Evolutionary conservation across 169 alveolate species (phyloP).

Genomic region (Eimeria maxima): DNA sequence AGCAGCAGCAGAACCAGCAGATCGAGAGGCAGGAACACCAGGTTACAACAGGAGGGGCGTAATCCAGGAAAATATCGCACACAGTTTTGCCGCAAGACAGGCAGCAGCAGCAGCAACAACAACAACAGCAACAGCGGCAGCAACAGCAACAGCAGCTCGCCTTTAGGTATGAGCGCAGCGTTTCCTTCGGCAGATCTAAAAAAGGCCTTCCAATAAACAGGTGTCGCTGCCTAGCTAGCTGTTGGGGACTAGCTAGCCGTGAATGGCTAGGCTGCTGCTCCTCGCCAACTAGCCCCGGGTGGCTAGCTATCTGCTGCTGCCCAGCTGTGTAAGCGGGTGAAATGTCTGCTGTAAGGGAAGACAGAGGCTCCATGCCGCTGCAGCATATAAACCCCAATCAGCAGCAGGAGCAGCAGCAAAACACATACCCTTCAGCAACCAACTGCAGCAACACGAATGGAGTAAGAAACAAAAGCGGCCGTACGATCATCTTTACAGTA

Average conservation of each 20-base stretch:
- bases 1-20: neutral
- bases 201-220: slow-evolving; percentile 45
- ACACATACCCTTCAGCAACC: neutral
- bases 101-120: slow-evolving; percentile 27
- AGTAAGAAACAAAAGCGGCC: neutral
- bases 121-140: neutral
- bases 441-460: neutral
- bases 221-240: slow-evolving; percentile 44
- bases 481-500: neutral
- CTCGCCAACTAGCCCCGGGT: slow-evolving; percentile 36
- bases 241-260: slow-evolving; percentile 10
- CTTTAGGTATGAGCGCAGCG: slow-evolving; percentile 23
- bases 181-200: slow-evolving; percentile 36
- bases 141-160: slow-evolving; percentile 11
- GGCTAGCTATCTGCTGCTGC: slow-evolving; percentile 39
- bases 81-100: neutral
- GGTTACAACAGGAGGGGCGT: neutral
- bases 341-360: neutral
- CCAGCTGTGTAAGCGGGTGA: neutral
- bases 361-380: slow-evolving; percentile 76
- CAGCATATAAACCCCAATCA: neutral
- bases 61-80: neutral
- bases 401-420: slow-evolving; percentile 56
- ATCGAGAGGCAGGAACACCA: neutral
- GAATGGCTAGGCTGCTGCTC: neutral